Percentiles rank a stretch among this genome's conserved stretches.
Conservation (phyloP, 257 asterid species). For the Asclepias syriaca region DNA sequence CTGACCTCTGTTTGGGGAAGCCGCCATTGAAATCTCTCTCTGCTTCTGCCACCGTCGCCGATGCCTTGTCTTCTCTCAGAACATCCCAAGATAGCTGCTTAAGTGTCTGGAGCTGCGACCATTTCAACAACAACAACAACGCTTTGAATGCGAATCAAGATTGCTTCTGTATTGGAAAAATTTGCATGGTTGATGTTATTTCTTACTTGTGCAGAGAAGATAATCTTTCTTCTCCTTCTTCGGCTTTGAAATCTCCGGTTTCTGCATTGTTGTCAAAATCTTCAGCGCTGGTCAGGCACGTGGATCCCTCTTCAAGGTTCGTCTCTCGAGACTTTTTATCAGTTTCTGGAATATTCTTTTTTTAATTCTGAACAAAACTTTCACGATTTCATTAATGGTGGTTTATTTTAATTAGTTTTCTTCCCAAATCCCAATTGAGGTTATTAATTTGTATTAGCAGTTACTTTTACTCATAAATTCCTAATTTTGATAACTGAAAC, state of each 20-base stretch:
- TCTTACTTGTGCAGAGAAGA: constrained; percentile 59
- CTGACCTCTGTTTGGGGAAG: constrained; percentile 91
- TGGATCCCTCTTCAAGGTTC: constrained; percentile 67
- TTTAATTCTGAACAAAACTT: neutral
- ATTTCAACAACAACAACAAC: constrained; percentile 17
- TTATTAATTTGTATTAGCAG: neutral
- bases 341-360: constrained; percentile 10
- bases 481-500: neutral
- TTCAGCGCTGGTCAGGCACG: constrained; percentile 47
- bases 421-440: neutral
- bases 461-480: neutral
- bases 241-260: constrained; percentile 58
- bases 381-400: neutral
- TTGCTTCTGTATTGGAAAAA: constrained; percentile 64
- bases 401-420: neutral
- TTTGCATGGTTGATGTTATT: constrained; percentile 75
- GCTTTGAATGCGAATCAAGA: constrained; percentile 8
- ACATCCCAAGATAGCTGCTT: constrained; percentile 37
- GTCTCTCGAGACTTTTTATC: constrained; percentile 1
- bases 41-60: constrained; percentile 51
- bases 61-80: constrained; percentile 61
- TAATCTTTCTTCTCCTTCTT: constrained; percentile 45
- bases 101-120: constrained; percentile 82
- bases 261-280: constrained; percentile 44
- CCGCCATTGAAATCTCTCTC: constrained; percentile 73